Conservation (phyloP, 192 early-diverging fungal species). For the Chytriomyces confervae region DNA sequence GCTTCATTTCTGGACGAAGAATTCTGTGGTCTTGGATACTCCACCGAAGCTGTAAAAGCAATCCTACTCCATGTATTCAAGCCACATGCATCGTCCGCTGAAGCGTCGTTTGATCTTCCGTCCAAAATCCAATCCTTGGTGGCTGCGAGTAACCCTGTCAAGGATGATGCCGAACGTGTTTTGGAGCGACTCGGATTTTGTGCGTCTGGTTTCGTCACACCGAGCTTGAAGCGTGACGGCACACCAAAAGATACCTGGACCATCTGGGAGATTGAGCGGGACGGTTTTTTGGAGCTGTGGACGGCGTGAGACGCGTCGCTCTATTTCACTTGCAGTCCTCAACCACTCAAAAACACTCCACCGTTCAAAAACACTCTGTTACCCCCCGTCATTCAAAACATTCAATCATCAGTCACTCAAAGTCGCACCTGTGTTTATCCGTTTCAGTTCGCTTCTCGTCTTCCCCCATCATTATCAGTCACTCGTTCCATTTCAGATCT, state of each 20-base stretch:
- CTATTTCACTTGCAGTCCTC: no score
- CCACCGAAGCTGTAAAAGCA: constrained; percentile 10
- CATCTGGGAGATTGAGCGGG: constrained; percentile 17
- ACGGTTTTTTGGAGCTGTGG: constrained; percentile 1
- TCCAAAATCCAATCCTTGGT: not conserved
- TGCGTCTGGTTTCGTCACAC: not conserved
- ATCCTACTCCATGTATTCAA: constrained; percentile 11
- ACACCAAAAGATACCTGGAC: not conserved
- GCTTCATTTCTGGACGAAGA: no score
- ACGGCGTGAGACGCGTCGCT: no score
- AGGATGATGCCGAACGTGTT: not conserved
- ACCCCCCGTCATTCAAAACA: no score
- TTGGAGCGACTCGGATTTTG: constrained; percentile 5
- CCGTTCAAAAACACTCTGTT: no score
- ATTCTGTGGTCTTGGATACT: not conserved
- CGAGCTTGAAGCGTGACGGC: constrained; percentile 2
- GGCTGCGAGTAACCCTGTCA: not conserved
- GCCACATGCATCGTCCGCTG: no score
- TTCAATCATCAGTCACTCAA: no score
- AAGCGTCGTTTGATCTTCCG: not conserved
- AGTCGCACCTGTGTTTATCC: no score
- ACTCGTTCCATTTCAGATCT: no score
- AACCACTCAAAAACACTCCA: no score
- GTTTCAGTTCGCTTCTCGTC: no score
- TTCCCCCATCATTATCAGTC: no score